These are phyloP conservation scores for Filosporella fistucella DNA, from an alignment of 495 filamentous ascomycete genomes.

Conservation along the genomic window DNA sequence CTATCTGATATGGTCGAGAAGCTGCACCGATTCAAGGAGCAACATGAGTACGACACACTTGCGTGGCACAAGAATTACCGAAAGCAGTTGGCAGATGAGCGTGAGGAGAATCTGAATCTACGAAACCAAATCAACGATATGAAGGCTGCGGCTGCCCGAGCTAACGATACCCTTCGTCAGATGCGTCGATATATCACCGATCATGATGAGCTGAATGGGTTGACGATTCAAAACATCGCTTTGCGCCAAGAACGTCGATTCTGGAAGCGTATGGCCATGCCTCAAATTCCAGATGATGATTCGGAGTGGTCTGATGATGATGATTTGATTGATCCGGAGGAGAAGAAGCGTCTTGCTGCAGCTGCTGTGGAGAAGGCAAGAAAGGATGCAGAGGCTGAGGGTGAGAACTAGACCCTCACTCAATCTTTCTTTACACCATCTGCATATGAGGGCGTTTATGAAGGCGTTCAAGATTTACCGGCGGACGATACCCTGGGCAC, in stretches of 20 bases:
- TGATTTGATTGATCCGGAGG: conserved; percentile 45
- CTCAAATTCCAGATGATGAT: conserved; percentile 40
- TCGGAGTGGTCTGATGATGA: conserved; percentile 52
- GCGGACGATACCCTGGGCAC: too few species aligned
- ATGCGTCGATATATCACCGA: conserved; percentile 45
- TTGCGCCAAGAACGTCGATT: conserved; percentile 43
- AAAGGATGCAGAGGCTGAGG: conserved; percentile 14
- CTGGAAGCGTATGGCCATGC: conserved; percentile 54
- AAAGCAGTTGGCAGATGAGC: conserved; percentile 49
- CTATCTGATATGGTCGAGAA: conserved; percentile 40
- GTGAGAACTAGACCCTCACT: too few species aligned
- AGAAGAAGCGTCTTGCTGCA: conserved; percentile 34
- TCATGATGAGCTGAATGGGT: conserved; percentile 38
- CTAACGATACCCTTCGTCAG: conserved; percentile 42
- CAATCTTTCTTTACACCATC: too few species aligned
- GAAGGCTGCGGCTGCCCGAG: conserved; percentile 43
- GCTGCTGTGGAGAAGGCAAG: conserved; percentile 13
- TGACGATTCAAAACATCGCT: conserved; percentile 36
- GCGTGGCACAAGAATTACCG: conserved; percentile 54
- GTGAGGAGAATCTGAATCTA: conserved; percentile 49
- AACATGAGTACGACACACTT: conserved; percentile 37
- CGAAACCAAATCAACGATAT: conserved; percentile 54
- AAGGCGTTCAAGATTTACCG: too few species aligned
- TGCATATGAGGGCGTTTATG: too few species aligned
- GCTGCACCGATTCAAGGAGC: conserved; percentile 49